These are phyloP conservation scores for Schizochytrium sp. DNA, from an alignment of 108 stramenopile genomes.

Conservation along the genomic window DNA sequence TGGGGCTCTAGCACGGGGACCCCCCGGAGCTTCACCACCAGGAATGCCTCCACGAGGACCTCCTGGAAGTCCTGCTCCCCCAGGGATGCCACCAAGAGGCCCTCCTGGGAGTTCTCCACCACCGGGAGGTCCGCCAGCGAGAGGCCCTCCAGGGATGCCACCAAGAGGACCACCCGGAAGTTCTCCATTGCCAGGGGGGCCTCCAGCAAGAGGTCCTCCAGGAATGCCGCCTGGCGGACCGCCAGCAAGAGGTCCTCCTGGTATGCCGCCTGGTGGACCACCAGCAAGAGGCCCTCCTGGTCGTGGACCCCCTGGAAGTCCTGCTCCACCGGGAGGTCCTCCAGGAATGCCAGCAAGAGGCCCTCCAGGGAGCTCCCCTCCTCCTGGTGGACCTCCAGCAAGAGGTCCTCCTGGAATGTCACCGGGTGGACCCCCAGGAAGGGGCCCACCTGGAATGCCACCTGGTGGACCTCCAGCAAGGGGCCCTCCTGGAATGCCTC, in stretches of 20 bases:
- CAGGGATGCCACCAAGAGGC: neutral
- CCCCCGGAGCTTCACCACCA: neutral
- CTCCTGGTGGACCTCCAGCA: neutral
- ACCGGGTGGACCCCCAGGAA: neutral
- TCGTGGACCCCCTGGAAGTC: slow-evolving; percentile 35
- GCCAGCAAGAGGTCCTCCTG: slow-evolving; percentile 32
- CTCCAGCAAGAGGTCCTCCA: neutral
- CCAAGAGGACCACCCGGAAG: slow-evolving; percentile 45
- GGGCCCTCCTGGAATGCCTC: slow-evolving; percentile 41
- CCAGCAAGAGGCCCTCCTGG: slow-evolving; percentile 59
- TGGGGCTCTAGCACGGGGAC: neutral
- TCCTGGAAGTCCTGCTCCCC: neutral
- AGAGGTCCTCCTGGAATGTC: slow-evolving; percentile 51
- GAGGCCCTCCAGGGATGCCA: slow-evolving; percentile 54
- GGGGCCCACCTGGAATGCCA: slow-evolving; percentile 13
- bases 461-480: neutral
- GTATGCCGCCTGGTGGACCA: slow-evolving; percentile 39
- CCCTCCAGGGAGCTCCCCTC: slow-evolving; percentile 9
- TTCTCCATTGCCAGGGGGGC: neutral
- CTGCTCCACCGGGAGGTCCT: neutral
- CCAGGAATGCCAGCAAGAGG: slow-evolving; percentile 38
- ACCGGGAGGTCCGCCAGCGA: slow-evolving; percentile 8
- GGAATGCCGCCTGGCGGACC: slow-evolving; percentile 7
- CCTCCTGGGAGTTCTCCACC: slow-evolving; percentile 5
- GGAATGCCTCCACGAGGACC: slow-evolving; percentile 44